A percentile compares a stretch with the other conserved stretches of the same genome.
Conservation (phyloP, 1,284 basidiomycete genomes). For the Trametes hirsuta region DNA sequence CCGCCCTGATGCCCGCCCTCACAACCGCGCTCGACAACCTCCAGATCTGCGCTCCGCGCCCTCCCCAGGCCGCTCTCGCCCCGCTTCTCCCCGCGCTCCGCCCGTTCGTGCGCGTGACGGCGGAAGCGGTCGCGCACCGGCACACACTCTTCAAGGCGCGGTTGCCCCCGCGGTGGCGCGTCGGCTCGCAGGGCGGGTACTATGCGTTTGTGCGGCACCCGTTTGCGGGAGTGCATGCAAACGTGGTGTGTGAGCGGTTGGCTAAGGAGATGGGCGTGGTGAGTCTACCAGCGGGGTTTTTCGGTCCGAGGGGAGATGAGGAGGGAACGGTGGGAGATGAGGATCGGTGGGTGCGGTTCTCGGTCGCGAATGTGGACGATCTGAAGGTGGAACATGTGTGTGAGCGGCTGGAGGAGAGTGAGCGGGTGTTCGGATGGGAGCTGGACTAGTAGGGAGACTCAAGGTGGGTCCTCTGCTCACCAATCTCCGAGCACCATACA, state of each 20-base stretch:
- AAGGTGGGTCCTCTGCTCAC: too few species aligned
- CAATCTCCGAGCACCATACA: too few species aligned
- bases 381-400: conserved; percentile 63
- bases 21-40: conserved; percentile 70
- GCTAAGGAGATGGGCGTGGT: conserved; percentile 69
- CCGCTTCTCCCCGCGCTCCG: conserved; percentile 58
- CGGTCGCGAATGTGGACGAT: conserved; percentile 81
- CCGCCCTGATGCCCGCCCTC: conserved; percentile 56
- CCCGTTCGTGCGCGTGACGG: conserved; percentile 54
- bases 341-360: conserved; percentile 73
- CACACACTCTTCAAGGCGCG: conserved; percentile 60
- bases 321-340: conserved; percentile 40
- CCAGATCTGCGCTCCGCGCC: conserved; percentile 78
- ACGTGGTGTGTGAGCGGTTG: conserved; percentile 61
- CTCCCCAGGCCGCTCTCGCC: conserved; percentile 70
- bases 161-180: conserved; percentile 57
- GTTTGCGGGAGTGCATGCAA: conserved; percentile 52
- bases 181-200: conserved; percentile 72
- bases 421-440: conserved; percentile 33
- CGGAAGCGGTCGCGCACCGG: conserved; percentile 55
- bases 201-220: conserved; percentile 81
- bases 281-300: conserved; percentile 72
- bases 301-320: conserved; percentile 43
- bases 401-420: conserved; percentile 51
- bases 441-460: conserved; percentile 18